Conservation (phyloP, 768 basidiomycete species). For the Favolaschia claudopus region DNA sequence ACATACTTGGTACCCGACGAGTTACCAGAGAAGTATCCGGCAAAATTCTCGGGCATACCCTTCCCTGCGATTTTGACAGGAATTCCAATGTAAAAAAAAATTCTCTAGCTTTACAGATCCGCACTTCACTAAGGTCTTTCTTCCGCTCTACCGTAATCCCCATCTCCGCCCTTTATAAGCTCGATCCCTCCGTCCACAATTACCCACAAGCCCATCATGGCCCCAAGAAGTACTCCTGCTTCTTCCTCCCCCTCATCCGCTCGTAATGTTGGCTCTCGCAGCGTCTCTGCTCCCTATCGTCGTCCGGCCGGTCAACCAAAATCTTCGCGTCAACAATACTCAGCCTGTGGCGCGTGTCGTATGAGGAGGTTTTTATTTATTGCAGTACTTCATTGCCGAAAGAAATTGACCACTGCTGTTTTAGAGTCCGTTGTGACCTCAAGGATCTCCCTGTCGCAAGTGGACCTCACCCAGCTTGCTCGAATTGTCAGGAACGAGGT, state of each 20-base stretch:
- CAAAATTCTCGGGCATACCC: not conserved
- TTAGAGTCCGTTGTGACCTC: conserved; percentile 91
- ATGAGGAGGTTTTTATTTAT: conserved; percentile 69
- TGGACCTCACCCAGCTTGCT: conserved; percentile 67
- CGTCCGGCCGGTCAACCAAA: conserved; percentile 70
- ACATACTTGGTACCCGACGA: no score
- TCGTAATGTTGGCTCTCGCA: conserved; percentile 41
- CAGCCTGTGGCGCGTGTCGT: conserved; percentile 93
- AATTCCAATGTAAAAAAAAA: conserved; percentile 17
- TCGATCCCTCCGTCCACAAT: conserved; percentile 31
- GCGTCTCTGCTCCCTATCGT: conserved; percentile 52
- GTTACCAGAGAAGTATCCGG: no score
- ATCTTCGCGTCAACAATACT: conserved; percentile 84
- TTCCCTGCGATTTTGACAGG: conserved; percentile 13
- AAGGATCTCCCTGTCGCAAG: conserved; percentile 75
- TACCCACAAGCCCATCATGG: conserved; percentile 52
- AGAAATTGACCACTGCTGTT: not conserved
- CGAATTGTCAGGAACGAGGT: conserved; percentile 89
- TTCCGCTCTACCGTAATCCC: conserved; percentile 20
- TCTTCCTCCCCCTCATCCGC: conserved; percentile 46
- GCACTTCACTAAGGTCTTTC: not conserved
- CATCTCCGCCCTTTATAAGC: conserved; percentile 44
- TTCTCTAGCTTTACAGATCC: conserved; percentile 23
- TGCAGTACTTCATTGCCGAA: conserved; percentile 10
- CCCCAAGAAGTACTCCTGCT: conserved; percentile 59